These are phyloP conservation scores for Tuber calosporum DNA, from an alignment of 495 filamentous ascomycete species.

Conservation along the genomic window DNA sequence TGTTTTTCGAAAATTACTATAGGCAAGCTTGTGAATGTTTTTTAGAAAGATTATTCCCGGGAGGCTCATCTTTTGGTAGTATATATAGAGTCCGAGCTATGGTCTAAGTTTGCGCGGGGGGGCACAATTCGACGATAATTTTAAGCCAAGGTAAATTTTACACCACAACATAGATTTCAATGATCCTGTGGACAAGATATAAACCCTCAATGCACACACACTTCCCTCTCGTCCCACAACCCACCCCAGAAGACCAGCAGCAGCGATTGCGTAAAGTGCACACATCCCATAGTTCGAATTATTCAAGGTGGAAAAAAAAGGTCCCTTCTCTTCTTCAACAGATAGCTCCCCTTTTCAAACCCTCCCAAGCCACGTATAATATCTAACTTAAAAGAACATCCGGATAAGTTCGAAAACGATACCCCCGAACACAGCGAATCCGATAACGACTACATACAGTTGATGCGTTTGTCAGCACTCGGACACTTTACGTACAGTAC, in stretches of 20 bases:
- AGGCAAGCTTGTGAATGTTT: not conserved
- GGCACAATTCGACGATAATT: not conserved
- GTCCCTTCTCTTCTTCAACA: not conserved
- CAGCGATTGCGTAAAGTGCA: conserved; percentile 16
- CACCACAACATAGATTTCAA: not conserved
- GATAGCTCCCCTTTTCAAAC: not conserved
- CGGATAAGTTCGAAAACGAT: conserved; percentile 74
- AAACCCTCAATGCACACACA: not conserved
- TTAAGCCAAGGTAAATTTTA: not conserved
- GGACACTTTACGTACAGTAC: too few relatives aligned
- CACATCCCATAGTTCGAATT: not conserved
- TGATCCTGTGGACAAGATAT: conserved; percentile 3
- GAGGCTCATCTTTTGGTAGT: not conserved
- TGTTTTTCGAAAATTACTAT: conserved; percentile 23
- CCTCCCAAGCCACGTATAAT: not conserved
- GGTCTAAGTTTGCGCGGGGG: not conserved
- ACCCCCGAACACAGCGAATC: conserved; percentile 77
- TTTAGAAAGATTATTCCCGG: not conserved
- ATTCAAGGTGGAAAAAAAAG: conserved; percentile 6
- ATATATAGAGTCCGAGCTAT: not conserved
- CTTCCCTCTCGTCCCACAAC: conserved; percentile 8
- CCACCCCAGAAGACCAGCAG: conserved; percentile 3
- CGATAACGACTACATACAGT: conserved; percentile 58
- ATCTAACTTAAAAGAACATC: conserved; percentile 54
- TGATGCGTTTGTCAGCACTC: not conserved